phyloP scores from a whole-genome alignment of 2,329 filamentous ascomycete genomes.

The Aspergillus japonicus region DNA sequence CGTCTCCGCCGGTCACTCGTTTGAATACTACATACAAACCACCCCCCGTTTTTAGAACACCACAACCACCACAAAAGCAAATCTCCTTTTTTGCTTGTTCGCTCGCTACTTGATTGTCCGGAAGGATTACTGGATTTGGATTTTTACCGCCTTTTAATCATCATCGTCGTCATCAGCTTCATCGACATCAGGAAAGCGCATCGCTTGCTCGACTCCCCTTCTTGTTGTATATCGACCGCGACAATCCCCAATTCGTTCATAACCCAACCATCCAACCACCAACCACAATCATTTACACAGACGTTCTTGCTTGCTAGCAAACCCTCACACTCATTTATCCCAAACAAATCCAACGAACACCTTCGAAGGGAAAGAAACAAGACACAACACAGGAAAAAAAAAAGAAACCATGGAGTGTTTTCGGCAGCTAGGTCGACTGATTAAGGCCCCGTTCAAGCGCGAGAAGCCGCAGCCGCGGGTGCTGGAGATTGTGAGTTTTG shows the following conservation, averaged over 20 bases:
- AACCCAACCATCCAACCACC: background rate
- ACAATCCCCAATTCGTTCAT: background rate
- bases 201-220: no score
- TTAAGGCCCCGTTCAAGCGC: slow-evolving; percentile 35
- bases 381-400: background rate
- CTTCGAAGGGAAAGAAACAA: background rate
- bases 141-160: background rate
- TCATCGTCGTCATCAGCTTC: background rate
- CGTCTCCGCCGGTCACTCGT: background rate
- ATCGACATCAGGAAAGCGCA: background rate
- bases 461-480: slow-evolving; percentile 28
- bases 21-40: background rate
- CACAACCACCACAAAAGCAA: background rate
- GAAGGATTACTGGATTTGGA: background rate
- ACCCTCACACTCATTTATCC: slow-evolving; percentile 6
- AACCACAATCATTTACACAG: background rate
- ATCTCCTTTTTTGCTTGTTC: background rate
- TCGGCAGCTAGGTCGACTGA: slow-evolving; percentile 33
- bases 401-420: slow-evolving; percentile 36
- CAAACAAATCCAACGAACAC: background rate
- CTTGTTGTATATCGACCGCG: background rate
- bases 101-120: background rate
- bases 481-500: slow-evolving; percentile 37
- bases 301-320: background rate
- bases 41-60: background rate